Evolutionary conservation across 1,284 basidiomycete genomes (phyloP).

Genomic region (Apiotrichum domesticum): DNA sequence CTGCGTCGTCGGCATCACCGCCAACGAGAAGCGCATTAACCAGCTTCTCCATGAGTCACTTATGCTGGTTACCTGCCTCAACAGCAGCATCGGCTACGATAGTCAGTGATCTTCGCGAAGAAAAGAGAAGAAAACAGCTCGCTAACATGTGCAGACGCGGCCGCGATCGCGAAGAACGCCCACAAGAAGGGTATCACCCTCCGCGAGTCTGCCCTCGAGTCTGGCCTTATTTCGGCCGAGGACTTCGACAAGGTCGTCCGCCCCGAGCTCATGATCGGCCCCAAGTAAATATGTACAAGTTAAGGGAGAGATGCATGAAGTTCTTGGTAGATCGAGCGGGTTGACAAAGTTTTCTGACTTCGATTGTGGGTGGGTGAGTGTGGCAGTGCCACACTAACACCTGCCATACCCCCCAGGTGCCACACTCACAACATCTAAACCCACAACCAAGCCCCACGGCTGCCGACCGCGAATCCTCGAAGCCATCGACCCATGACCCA

Average conservation of each 20-base stretch:
- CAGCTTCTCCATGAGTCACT: constrained; percentile 86
- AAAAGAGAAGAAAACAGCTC: no score
- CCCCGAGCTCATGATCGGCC: constrained; percentile 61
- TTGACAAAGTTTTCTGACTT: no score
- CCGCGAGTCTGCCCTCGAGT: constrained; percentile 84
- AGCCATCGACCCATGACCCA: no score
- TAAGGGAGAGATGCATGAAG: no score
- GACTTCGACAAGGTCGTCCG: constrained; percentile 95
- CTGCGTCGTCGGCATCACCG: constrained; percentile 88
- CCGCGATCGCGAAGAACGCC: constrained; percentile 98
- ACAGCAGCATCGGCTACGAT: constrained; percentile 21
- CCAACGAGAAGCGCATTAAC: constrained; percentile 89
- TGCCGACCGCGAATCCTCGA: no score
- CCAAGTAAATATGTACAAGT: constrained; percentile 9
- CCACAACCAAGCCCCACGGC: no score
- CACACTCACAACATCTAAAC: no score
- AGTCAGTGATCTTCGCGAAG: no score
- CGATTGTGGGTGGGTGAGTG: no score
- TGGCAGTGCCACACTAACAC: no score
- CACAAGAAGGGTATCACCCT: constrained; percentile 93
- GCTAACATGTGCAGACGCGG: constrained; percentile 52
- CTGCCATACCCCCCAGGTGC: background rate
- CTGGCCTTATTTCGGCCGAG: constrained; percentile 79
- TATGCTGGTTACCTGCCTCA: constrained; percentile 35
- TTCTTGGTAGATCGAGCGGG: no score